A percentile compares a stretch with the other conserved stretches of the same genome.
Conservation (phyloP, 2,329 filamentous ascomycete genomes). For the Acrodontium crateriforme region DNA sequence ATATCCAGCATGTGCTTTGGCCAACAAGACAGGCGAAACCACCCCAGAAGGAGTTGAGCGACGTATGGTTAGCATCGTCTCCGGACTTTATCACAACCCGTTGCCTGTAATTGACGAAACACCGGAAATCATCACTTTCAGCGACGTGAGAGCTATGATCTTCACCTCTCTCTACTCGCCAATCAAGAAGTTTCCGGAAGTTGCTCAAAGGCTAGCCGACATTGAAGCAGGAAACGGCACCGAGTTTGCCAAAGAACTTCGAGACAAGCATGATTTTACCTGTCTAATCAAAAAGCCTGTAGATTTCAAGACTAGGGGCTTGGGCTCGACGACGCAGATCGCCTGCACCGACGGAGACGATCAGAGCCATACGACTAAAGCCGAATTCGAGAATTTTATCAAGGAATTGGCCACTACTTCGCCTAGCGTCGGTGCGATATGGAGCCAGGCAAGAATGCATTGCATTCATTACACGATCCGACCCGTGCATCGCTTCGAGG, state of each 20-base stretch:
- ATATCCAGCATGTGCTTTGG: slow-evolving; percentile 26
- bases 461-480: slow-evolving; percentile 27
- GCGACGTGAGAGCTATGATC: slow-evolving; percentile 24
- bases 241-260: slow-evolving; percentile 14
- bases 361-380: slow-evolving; percentile 13
- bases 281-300: slow-evolving; percentile 1
- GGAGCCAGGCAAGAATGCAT: slow-evolving; percentile 24
- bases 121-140: slow-evolving; percentile 27
- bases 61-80: slow-evolving; percentile 20
- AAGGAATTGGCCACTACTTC: slow-evolving; percentile 21
- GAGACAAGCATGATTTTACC: slow-evolving; percentile 5
- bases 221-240: slow-evolving; percentile 22
- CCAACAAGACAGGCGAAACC: slow-evolving; percentile 18
- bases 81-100: slow-evolving; percentile 28
- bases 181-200: slow-evolving; percentile 17
- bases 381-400: slow-evolving; percentile 22
- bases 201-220: slow-evolving; percentile 23
- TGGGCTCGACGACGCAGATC: slow-evolving; percentile 15
- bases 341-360: slow-evolving; percentile 28
- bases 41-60: slow-evolving; percentile 23
- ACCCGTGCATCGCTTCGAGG: slow-evolving; percentile 22
- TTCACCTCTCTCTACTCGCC: slow-evolving; percentile 26
- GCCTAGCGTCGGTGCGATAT: slow-evolving; percentile 24
- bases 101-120: slow-evolving; percentile 21
- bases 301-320: slow-evolving; percentile 1